phyloP scores from a whole-genome alignment of 345 rosid species.

The Syzygium aromaticum region DNA sequence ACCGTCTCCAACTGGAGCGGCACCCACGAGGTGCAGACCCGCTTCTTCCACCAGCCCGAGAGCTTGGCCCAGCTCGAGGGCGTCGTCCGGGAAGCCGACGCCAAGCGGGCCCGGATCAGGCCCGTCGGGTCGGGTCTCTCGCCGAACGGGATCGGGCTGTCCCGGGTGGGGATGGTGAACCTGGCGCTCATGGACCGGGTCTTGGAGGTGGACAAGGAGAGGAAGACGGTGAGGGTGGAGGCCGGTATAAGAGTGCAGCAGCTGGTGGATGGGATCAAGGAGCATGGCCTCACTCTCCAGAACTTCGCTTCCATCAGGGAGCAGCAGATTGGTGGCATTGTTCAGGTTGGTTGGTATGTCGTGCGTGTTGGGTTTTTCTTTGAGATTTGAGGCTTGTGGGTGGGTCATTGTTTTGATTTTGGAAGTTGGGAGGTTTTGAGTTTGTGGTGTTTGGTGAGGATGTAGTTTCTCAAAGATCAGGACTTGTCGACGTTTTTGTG shows the following conservation, averaged over 20 bases:
- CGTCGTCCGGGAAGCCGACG: slow-evolving; percentile 50
- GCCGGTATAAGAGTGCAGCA: slow-evolving; percentile 91
- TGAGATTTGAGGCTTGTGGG: not conserved
- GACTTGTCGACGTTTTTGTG: not conserved
- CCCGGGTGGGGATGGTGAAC: slow-evolving; percentile 89
- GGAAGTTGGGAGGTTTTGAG: not conserved
- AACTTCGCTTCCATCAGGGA: slow-evolving; percentile 94
- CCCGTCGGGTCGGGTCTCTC: slow-evolving; percentile 95
- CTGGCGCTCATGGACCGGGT: slow-evolving; percentile 80
- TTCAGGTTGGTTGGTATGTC: slow-evolving; percentile 45
- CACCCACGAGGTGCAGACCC: slow-evolving; percentile 96
- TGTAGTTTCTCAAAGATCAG: not conserved
- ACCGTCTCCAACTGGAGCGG: slow-evolving; percentile 96
- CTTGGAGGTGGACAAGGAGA: slow-evolving; percentile 72
- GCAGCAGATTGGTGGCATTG: slow-evolving; percentile 97
- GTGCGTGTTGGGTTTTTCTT: not conserved
- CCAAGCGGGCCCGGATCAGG: slow-evolving; percentile 52
- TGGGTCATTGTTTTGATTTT: not conserved
- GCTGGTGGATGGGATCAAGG: slow-evolving; percentile 78
- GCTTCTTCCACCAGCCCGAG: slow-evolving; percentile 82
- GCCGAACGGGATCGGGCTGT: slow-evolving; percentile 84
- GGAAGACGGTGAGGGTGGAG: slow-evolving; percentile 72
- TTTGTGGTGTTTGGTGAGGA: not conserved
- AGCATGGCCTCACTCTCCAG: slow-evolving; percentile 75
- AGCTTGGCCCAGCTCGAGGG: slow-evolving; percentile 52